Evolutionary conservation across 1,284 basidiomycete genomes (phyloP).

Genomic region (Peniophora sp.): DNA sequence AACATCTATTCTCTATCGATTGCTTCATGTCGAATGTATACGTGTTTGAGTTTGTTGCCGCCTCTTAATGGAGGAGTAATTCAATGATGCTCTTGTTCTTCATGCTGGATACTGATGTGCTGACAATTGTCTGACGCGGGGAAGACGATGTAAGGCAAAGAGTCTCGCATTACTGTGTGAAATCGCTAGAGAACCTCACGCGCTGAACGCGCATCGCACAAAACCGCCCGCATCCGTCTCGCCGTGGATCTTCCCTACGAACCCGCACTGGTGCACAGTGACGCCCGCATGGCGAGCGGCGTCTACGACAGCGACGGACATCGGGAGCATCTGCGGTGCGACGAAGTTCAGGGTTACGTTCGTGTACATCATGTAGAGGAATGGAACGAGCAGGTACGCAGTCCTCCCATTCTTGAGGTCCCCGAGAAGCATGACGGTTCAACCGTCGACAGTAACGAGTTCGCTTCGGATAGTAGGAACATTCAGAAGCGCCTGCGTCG

Average conservation of each 20-base stretch:
- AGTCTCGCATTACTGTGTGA: too few relatives aligned
- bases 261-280: conserved; percentile 73
- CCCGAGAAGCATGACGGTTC: conserved; percentile 90
- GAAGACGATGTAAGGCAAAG: too few relatives aligned
- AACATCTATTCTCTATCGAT: too few relatives aligned
- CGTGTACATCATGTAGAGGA: conserved; percentile 89
- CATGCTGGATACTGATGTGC: too few relatives aligned
- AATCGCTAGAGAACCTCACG: conserved; percentile 84
- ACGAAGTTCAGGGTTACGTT: conserved; percentile 91
- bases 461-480: conserved; percentile 98
- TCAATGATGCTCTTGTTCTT: too few relatives aligned
- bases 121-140: too few relatives aligned
- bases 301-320: conserved; percentile 84
- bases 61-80: too few relatives aligned
- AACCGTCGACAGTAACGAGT: conserved; percentile 95
- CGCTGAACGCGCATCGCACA: conserved; percentile 97
- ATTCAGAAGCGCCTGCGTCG: conserved; percentile 92
- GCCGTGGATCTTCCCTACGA: conserved; percentile 82
- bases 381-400: conserved; percentile 91
- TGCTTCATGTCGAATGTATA: too few relatives aligned
- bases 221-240: conserved; percentile 96
- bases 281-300: conserved; percentile 84
- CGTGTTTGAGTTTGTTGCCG: too few relatives aligned
- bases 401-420: conserved; percentile 99
- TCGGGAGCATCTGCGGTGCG: conserved; percentile 81